Evolutionary conservation across 1,284 basidiomycete genomes (phyloP).

Genomic region (Austroboletus niveus): DNA sequence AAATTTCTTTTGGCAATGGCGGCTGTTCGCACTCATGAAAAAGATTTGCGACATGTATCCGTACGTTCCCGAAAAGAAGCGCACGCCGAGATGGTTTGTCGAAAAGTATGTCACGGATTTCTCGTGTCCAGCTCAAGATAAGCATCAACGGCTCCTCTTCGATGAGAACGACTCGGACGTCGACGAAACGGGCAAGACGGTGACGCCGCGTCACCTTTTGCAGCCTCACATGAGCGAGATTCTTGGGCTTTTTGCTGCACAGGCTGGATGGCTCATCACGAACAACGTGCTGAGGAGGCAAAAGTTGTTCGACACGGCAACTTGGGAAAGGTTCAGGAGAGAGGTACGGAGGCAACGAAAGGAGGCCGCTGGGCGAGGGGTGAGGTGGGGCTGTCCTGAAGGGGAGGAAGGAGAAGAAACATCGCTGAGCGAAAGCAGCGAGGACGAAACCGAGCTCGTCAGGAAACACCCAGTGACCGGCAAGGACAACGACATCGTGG

Average conservation of each 20-base stretch:
- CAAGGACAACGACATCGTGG: constrained; percentile 18
- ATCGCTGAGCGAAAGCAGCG: constrained; percentile 9
- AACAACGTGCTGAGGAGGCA: constrained; percentile 35
- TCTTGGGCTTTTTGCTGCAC: constrained; percentile 43
- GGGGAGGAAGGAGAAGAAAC: constrained; percentile 13
- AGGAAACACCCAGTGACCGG: constrained; percentile 29
- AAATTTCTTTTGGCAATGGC: constrained; percentile 45
- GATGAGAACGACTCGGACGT: constrained; percentile 35
- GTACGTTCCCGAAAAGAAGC: constrained; percentile 31
- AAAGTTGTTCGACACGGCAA: constrained; percentile 38
- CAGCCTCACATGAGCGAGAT: constrained; percentile 46
- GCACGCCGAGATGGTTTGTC: constrained; percentile 52
- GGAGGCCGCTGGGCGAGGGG: constrained; percentile 23
- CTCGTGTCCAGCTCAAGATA: constrained; percentile 28
- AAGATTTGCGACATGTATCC: constrained; percentile 36
- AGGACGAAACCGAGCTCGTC: constrained; percentile 12
- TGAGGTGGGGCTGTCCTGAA: constrained; percentile 28
- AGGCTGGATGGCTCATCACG: constrained; percentile 52
- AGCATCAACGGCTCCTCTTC: constrained; percentile 35
- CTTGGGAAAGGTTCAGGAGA: constrained; percentile 46
- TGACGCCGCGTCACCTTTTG: constrained; percentile 36
- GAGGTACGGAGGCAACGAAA: constrained; percentile 32
- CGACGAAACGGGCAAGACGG: constrained; percentile 27
- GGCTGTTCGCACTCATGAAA: constrained; percentile 39
- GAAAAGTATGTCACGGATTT: constrained; percentile 32